These are phyloP conservation scores for Aspergillaceae sp. DNA, from an alignment of 2,329 filamentous ascomycete genomes.

Conservation along the genomic window DNA sequence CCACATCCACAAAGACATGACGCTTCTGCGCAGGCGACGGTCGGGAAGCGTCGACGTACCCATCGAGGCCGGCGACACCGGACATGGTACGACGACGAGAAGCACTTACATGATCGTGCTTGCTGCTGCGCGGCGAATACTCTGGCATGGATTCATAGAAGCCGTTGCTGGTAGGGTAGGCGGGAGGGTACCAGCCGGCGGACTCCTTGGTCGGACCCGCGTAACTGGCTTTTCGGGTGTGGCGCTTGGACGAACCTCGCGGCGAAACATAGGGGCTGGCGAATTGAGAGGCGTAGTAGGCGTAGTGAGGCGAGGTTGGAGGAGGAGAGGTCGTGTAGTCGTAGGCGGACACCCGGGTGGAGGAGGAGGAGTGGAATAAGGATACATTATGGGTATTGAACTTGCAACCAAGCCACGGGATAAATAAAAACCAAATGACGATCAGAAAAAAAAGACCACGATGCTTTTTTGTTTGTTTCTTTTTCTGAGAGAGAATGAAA, in stretches of 20 bases:
- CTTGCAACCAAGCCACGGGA: no score
- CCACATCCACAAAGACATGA: slow-evolving; percentile 49
- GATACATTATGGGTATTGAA: slow-evolving; percentile 35
- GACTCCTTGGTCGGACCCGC: slow-evolving; percentile 33
- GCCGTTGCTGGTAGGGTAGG: slow-evolving; percentile 23
- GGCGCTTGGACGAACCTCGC: slow-evolving; percentile 38
- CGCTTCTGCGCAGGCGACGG: slow-evolving; percentile 38
- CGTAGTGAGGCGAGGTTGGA: slow-evolving; percentile 44
- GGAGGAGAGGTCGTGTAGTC: slow-evolving; percentile 39
- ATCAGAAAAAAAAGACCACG: no score
- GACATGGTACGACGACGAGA: slow-evolving; percentile 41
- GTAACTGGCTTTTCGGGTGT: slow-evolving; percentile 51
- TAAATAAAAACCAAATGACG: no score
- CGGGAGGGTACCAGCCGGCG: slow-evolving; percentile 37
- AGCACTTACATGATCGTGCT: slow-evolving; percentile 61
- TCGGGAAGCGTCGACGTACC: slow-evolving; percentile 9
- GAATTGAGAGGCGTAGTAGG: slow-evolving; percentile 48
- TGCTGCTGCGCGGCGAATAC: slow-evolving; percentile 40
- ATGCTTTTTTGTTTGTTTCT: no score
- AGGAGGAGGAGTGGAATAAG: slow-evolving; percentile 40
- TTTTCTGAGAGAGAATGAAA: no score
- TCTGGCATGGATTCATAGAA: slow-evolving; percentile 41
- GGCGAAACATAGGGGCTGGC: slow-evolving; percentile 37
- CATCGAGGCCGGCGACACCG: slow-evolving; percentile 33
- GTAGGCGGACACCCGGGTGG: slow-evolving; percentile 41